Percentiles rank a stretch among this genome's conserved stretches.
Evolutionary conservation across 2,329 filamentous ascomycete species (phyloP).

Genomic region (Lomentospora prolificans): DNA sequence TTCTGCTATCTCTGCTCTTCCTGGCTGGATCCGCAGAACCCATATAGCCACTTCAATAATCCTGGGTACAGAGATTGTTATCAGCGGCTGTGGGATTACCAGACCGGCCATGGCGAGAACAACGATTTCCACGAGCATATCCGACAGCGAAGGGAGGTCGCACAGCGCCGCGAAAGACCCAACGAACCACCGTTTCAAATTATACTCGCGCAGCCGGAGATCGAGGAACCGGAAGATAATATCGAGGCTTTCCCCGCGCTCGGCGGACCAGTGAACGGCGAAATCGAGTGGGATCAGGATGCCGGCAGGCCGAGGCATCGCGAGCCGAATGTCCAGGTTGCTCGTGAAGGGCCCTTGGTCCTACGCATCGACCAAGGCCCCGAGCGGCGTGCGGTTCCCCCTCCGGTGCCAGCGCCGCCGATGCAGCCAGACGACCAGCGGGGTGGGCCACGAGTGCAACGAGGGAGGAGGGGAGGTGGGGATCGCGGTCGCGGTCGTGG

Average conservation of each 20-base stretch:
- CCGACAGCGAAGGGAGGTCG: slow-evolving; percentile 17
- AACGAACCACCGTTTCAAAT: slow-evolving; percentile 12
- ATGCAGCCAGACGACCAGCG: neutral
- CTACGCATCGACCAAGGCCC: slow-evolving; percentile 38
- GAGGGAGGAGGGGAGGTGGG: slow-evolving; percentile 19
- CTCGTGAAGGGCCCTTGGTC: slow-evolving; percentile 46
- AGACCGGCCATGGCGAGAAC: slow-evolving; percentile 58
- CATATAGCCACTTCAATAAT: slow-evolving; percentile 82
- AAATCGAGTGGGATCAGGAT: slow-evolving; percentile 12
- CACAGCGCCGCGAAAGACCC: slow-evolving; percentile 12
- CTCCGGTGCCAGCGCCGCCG: slow-evolving; percentile 6
- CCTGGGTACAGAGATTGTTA: slow-evolving; percentile 52
- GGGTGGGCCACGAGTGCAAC: neutral
- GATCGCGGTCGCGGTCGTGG: slow-evolving; percentile 17
- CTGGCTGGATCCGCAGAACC: slow-evolving; percentile 75
- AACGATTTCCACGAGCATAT: slow-evolving; percentile 11
- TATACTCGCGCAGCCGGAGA: slow-evolving; percentile 15
- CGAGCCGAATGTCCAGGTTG: slow-evolving; percentile 23
- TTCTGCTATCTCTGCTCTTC: slow-evolving; percentile 90
- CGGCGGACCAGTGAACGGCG: slow-evolving; percentile 18
- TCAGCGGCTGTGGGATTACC: slow-evolving; percentile 81
- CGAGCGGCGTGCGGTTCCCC: slow-evolving; percentile 14
- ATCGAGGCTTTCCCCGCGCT: neutral
- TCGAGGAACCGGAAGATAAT: slow-evolving; percentile 25
- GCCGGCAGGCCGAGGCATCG: neutral